phyloP scores from a whole-genome alignment of 345 rosid genomes.

The Eucalyptus erythrocorys region DNA sequence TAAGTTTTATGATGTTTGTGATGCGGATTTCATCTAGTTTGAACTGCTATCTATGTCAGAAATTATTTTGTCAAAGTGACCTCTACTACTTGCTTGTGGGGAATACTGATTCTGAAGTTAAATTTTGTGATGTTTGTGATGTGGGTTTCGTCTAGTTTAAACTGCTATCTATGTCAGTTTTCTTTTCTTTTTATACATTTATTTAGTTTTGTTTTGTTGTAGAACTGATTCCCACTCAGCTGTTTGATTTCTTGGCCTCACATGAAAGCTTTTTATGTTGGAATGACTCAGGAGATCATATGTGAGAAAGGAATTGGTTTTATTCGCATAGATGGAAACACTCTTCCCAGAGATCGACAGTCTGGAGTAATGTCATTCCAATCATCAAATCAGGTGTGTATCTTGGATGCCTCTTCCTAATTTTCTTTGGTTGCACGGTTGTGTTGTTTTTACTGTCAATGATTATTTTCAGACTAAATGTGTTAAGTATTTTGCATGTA shows the following conservation, averaged over 20 bases:
- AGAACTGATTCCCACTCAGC: not conserved
- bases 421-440: not conserved
- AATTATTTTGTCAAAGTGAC: not conserved
- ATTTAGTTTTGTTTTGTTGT: not conserved
- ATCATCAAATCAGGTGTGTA: constrained; percentile 50
- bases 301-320: constrained; percentile 78
- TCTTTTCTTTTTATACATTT: not conserved
- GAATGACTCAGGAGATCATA: constrained; percentile 52
- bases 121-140: not conserved
- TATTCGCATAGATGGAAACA: constrained; percentile 91
- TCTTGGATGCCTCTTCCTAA: not conserved
- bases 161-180: not conserved
- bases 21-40: not conserved
- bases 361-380: constrained; percentile 67
- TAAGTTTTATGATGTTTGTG: not conserved
- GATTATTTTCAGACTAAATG: not conserved
- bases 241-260: not conserved
- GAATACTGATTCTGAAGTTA: not conserved
- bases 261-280: not conserved
- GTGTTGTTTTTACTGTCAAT: not conserved
- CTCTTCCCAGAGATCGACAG: constrained; percentile 83
- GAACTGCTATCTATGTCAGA: not conserved
- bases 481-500: not conserved
- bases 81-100: not conserved
- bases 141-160: not conserved